phyloP scores from a whole-genome alignment of 352 stramenopile genomes.

The Globisporangium alternatum region DNA sequence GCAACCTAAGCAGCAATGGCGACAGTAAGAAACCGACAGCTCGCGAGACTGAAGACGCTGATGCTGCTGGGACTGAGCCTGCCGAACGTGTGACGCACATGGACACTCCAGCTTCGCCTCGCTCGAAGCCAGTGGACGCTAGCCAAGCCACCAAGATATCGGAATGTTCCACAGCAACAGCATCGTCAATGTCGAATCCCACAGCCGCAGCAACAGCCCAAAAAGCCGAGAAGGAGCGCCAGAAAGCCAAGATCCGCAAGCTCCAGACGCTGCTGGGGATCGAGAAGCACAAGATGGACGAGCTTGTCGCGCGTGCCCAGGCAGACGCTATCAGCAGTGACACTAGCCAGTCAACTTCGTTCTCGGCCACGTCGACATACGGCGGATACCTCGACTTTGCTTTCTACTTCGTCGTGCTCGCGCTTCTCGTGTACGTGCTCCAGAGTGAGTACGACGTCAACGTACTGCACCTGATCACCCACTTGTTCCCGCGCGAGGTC shows the following conservation, averaged over 20 bases:
- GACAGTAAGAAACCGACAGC: constrained; percentile 3
- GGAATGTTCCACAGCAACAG: background rate
- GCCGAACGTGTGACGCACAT: too few relatives aligned
- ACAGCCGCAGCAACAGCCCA: constrained; percentile 7
- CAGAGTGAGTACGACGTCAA: constrained; percentile 59
- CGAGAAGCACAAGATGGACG: constrained; percentile 39
- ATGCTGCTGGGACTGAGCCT: too few relatives aligned
- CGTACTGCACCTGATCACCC: constrained; percentile 30
- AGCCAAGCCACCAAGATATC: background rate
- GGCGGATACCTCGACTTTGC: constrained; percentile 37
- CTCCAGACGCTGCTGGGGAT: constrained; percentile 55
- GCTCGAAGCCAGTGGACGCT: background rate
- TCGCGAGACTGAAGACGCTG: constrained; percentile 8
- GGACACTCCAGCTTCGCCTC: background rate
- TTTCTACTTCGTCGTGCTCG: constrained; percentile 39
- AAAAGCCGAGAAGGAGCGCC: constrained; percentile 32
- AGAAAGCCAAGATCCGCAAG: constrained; percentile 45
- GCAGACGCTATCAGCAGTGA: constrained; percentile 29
- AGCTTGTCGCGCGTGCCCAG: constrained; percentile 39
- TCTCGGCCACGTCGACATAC: constrained; percentile 24
- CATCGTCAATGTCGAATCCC: background rate
- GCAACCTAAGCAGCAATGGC: too few relatives aligned
- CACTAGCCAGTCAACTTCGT: too few relatives aligned
- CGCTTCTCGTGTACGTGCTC: constrained; percentile 40
- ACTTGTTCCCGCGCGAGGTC: constrained; percentile 50